Base-by-base conservation (phyloP, 805 yeast genomes). In the Ogataea kodamae region DNA sequence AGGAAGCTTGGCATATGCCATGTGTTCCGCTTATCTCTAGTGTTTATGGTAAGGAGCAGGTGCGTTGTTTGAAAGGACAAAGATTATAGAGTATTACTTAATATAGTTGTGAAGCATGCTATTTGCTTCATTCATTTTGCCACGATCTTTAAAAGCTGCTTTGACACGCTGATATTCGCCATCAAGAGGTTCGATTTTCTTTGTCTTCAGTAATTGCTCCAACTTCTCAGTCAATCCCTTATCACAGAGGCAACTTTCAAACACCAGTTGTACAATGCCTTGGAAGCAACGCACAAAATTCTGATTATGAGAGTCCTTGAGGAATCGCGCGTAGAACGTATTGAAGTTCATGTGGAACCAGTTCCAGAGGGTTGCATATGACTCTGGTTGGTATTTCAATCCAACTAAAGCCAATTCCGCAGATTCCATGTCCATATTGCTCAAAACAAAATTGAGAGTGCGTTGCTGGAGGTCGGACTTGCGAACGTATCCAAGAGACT, bases 381-480 rank as follows among this genome's bases (percentile, higher is more conserved):
- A 40, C 31, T 42, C 54, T 35, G 48, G 52, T 30, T 55, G 67
- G 52, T 60, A 64, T 50, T 59, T 65, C 43, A 69, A 57, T 33
- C 87, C 87, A 22, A 77, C 50, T n/a, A 81, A 55, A 0, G 74
- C 76, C 32, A 72, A 47, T 45, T 78, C 87, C 25, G 78, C 68
- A 48, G 72, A 52, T 18, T 62, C 65, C 6, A 72, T 62, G 43
- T 76, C 81, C 33, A 76, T 69, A 49, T 78, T 80, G 27, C 72
- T 70, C 34, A 59, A 53, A 9, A 80, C 72, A 49, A 70, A 79
- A 42, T 77, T 77, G 42, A 81, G 62, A 0, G 78, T 67, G 48
- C 76, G 74, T 22, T 62, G 60, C 18, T 74, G 63, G 36, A 79
- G 52, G 10, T 71, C 74, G 6, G 52, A 54, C 29, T 68, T 65